Percentiles rank a stretch among this genome's conserved stretches.
These are phyloP conservation scores for Schizochytrium sp. DNA, from an alignment of 108 stramenopile genomes.

Conservation along the genomic window DNA sequence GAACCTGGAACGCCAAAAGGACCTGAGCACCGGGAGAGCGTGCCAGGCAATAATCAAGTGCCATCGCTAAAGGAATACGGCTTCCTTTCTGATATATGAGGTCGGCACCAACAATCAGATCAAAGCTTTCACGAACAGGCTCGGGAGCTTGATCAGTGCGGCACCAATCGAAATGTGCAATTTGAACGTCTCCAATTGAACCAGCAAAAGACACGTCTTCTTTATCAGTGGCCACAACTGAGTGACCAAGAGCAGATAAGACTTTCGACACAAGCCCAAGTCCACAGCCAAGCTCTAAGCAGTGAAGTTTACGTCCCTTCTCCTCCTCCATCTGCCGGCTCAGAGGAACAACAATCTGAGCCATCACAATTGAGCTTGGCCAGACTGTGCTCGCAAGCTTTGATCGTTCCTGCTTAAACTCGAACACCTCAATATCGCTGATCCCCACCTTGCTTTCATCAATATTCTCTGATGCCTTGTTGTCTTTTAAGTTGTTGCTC, in stretches of 20 bases:
- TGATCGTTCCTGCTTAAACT: background rate
- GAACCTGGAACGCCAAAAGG: background rate
- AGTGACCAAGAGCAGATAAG: slow-evolving; percentile 1
- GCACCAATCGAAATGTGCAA: background rate
- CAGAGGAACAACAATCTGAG: background rate
- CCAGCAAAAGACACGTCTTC: background rate
- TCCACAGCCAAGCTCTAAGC: slow-evolving; percentile 8
- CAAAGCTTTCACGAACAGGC: background rate
- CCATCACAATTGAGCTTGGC: background rate
- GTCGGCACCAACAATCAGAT: slow-evolving; percentile 33
- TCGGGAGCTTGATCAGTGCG: background rate
- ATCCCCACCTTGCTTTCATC: background rate
- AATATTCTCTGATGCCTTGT: background rate
- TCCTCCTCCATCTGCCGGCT: background rate
- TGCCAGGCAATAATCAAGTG: background rate
- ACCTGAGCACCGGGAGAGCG: background rate
- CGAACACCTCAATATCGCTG: background rate
- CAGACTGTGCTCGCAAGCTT: background rate
- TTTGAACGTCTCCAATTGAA: background rate
- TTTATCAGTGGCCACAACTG: background rate
- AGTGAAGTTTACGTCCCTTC: background rate
- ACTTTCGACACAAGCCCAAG: slow-evolving; percentile 19
- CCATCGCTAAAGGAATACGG: background rate
- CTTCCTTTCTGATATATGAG: slow-evolving; percentile 5
- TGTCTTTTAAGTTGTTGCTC: background rate